Base-by-base conservation (phyloP, 1,284 basidiomycete genomes). In the Fomitiporia mediterranea region DNA sequence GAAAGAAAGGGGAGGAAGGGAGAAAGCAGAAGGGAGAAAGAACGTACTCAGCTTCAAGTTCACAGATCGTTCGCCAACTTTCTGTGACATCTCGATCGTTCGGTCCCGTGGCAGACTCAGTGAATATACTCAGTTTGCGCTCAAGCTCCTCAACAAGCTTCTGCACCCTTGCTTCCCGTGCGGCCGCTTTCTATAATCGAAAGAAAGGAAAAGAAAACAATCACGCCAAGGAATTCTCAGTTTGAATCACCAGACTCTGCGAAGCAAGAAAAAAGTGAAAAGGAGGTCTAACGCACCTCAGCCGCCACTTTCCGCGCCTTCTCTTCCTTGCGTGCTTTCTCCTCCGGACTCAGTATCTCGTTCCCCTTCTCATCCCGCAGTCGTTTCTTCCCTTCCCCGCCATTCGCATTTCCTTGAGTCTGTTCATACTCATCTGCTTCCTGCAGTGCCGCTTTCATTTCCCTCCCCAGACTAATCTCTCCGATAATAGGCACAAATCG, bases 371-470 rank as follows among this genome's bases (percentile, higher is more conserved):
- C 79, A 66, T 86, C 86, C 51, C 77, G 74, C 57, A 70, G 67
- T 40, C 75, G 73, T 48, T 67, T 69, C 62, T 66, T 68, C 1
- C 58, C 65, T 23, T 61, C 66, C 19, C 64, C 71, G 5, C 65
- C 70, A n/a, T n/a, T n/a, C n/a, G n/a, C n/a, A n/a, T n/a, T n/a
- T n/a, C n/a, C n/a, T 23, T 74, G 77, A 19, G 80, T 78, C 8
- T 77, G 79, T 60, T 91, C 88, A 8, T 80, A 84, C 54, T 89
- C 86, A 50, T 90, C 90, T 15, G 92, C 94, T 66, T 96, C 91
- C 67, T 99, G 95, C 67, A 99, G 75, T 4, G 94, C 95, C 4
- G 93, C 84, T 75, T 99, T 99, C 97, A 99, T 98, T 66, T 99
- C 96, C 64, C 83, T 83, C 32, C 94, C 95, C 63, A 94, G 74